Evolutionary conservation across 345 rosid species (phyloP), one percentile per base, ranked within the genome.

Genomic region (Pistacia integerrima): DNA sequence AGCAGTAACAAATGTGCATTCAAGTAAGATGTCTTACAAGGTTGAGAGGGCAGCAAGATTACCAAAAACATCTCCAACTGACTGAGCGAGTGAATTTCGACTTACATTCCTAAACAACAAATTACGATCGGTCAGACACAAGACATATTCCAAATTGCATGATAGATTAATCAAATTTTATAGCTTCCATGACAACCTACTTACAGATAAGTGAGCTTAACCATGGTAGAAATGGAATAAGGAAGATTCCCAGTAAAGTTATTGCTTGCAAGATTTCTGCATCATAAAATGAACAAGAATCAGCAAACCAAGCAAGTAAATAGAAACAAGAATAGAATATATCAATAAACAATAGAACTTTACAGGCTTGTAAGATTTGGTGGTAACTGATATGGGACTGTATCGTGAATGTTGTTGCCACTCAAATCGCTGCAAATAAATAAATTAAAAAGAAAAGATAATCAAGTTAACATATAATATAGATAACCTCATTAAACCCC

Each of bases 291-390:
- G 28, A 77, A 77, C 58, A 44, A 38, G 12, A 64, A 30, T 54
- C 69, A 60, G 38, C 44, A 68, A n/a, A 36, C 66, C 48, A 67
- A 77, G 67, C 69, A 22, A 52, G 54, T 67, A 76, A 69, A 63
- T 6, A 75, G 79, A 18, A 59, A 11, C 48, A 61, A 66, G 76
- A 36, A 48, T 44, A 61, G 75, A 65, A 46, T n/a, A 22, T 65
- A 70, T 35, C 36, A 44, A 48, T 56, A 72, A 79, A 73, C 51
- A 70, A 73, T 33, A 55, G 22, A 66, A 80, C 63, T 79, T 77
- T 97, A 97, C 99, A 94, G 77, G 93, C 89, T 90, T 13, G 99
- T 92, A 85, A 97, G 93, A 86, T 94, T 97, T 5, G 96, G 97
- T 4, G 99, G 99, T 75, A 97, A 72, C 81, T 97, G 99, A 79